Evolutionary conservation across 352 stramenopile species (phyloP).

Genomic region (Discostella stelligera): DNA sequence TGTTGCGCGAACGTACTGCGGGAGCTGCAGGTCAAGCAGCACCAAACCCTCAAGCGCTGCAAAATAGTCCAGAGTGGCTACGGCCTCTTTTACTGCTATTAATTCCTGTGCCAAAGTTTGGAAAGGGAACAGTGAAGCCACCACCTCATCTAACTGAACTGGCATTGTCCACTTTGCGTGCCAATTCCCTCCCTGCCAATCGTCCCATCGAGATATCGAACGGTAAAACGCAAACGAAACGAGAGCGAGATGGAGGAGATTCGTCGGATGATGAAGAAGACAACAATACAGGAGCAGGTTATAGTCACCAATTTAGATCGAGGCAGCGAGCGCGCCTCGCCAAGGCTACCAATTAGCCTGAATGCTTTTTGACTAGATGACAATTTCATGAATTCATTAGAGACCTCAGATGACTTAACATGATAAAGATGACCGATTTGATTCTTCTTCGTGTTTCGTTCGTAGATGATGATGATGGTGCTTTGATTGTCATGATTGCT

Average conservation of each 20-base stretch:
- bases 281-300: conserved; percentile 47
- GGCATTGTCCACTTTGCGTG: conserved; percentile 58
- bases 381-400: conserved; percentile 11
- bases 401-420: conserved; percentile 20
- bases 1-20: conserved; percentile 57
- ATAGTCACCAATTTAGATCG: conserved; percentile 71
- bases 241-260: conserved; percentile 45
- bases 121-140: conserved; percentile 59
- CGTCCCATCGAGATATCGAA: conserved; percentile 47
- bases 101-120: conserved; percentile 55
- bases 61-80: conserved; percentile 78
- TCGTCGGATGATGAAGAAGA: conserved; percentile 69
- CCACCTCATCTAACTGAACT: conserved; percentile 75
- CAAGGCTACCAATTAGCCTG: conserved; percentile 8
- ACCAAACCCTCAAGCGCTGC: conserved; percentile 46
- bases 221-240: conserved; percentile 41
- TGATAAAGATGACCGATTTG: conserved; percentile 7
- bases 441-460: conserved; percentile 9
- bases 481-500: not conserved
- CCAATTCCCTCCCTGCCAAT: conserved; percentile 57
- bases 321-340: conserved; percentile 51
- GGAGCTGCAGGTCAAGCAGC: conserved; percentile 26
- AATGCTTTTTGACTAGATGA: not conserved
- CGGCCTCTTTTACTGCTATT: conserved; percentile 62
- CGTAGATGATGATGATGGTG: not conserved